phyloP scores from a whole-genome alignment of 2,329 filamentous ascomycete genomes.

The Fusarium algeriense region DNA sequence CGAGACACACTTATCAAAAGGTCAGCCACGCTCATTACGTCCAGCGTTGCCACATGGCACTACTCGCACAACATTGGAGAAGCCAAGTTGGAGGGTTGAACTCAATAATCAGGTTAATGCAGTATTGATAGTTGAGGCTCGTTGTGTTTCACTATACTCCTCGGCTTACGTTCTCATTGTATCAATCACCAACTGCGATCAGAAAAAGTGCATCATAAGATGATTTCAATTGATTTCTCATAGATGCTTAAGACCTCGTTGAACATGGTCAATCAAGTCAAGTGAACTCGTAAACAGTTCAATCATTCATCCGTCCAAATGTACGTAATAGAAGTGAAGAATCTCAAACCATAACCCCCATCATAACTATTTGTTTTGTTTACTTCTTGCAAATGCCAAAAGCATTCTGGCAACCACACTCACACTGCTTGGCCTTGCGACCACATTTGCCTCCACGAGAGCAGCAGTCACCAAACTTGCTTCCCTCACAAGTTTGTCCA shows the following conservation, averaged over 20 bases:
- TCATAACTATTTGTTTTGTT: background rate
- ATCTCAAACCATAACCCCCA: background rate
- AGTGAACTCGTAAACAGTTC: conserved; percentile 7
- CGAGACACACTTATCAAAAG: conserved; percentile 20
- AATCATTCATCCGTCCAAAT: conserved; percentile 34
- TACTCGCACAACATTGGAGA: background rate
- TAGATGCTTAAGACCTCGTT: conserved; percentile 11
- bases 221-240: conserved; percentile 29
- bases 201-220: background rate
- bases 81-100: background rate
- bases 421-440: conserved; percentile 52
- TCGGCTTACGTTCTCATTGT: background rate
- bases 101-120: background rate
- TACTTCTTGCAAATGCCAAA: conserved; percentile 52
- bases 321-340: conserved; percentile 44
- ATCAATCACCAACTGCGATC: background rate
- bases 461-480: conserved; percentile 59
- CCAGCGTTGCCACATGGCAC: conserved; percentile 25
- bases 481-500: conserved; percentile 58
- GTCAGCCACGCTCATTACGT: conserved; percentile 28
- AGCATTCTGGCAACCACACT: conserved; percentile 52
- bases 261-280: conserved; percentile 14
- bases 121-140: background rate
- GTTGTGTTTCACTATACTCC: background rate
- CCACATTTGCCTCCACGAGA: conserved; percentile 57